Base-by-base conservation (phyloP, 768 basidiomycete genomes). In the Atractiella rhizophila region DNA sequence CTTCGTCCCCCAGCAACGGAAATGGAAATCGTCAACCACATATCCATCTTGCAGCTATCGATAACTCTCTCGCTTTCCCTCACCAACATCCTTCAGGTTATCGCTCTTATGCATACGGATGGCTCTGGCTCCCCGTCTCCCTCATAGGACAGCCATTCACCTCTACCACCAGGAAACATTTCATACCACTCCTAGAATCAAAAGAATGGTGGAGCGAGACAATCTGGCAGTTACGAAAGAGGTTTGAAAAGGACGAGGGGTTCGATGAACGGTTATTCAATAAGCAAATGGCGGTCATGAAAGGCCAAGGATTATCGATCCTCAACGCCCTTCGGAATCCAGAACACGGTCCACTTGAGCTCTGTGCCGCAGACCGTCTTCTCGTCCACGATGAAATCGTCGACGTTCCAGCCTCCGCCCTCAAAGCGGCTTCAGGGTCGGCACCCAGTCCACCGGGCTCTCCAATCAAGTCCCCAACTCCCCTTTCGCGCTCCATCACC, bases 131-230 rank as follows among this genome's bases (percentile, higher is more conserved):
- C 19, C 53, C 53, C 5, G 41, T 48, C 13, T 39, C 49, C 0
- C 48, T 54, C 29, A 50, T 58, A 36, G 50, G 48, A 15, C 52
- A 51, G 35, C 82, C 83, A 3, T 88, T 85, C 56, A 76, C 76
- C 51, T 70, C 76, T 51, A 68, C 70, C 58, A 82, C 81, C 7
- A 65, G 82, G 23, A 68, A 70, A 39, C 76, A 79, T 52, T 82
- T 86, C 57, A 58, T 86, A 39, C 75, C 79, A 0, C 60, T 82
- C 25, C 59, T 88, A 36, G 77, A 78, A 3, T 80, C 75, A 7
- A 81, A 78, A 52, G 53, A 61, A 8, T 88, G 83, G 83, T 88
- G 83, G 83, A 71, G 76, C 52, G 74, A 81, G 54, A 82, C 81
- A 6, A 77, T 73, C 3, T 75, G 64, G 47, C 69, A 79, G 48